Evolutionary conservation across 2,329 filamentous ascomycete species (phyloP).

Genomic region (Botryotinia calthae): DNA sequence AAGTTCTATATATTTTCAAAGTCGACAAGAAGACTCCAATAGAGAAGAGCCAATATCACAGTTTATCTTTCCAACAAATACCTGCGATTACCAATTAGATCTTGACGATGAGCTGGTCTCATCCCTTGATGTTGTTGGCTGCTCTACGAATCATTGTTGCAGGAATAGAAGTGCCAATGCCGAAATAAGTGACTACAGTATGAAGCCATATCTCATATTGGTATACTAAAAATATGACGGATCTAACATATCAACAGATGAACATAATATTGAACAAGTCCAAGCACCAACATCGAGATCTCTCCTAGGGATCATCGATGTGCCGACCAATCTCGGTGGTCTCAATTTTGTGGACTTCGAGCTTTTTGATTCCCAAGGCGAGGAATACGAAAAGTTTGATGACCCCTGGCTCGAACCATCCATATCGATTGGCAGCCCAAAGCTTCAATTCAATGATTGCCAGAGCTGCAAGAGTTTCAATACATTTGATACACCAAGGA

Average conservation of each 20-base stretch:
- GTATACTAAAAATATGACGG: not conserved
- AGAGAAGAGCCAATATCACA: not conserved
- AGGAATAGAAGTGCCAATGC: not conserved
- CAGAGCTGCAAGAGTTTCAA: not conserved
- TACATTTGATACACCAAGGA: conserved; percentile 5
- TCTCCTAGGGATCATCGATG: not conserved
- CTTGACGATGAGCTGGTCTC: not conserved
- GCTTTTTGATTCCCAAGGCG: not conserved
- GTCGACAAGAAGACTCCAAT: not conserved
- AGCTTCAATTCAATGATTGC: not conserved
- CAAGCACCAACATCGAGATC: not conserved
- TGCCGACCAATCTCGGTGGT: not conserved
- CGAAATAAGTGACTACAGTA: not conserved
- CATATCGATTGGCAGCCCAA: not conserved
- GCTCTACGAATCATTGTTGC: not conserved
- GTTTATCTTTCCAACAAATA: accelerated
- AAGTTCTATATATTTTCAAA: not conserved
- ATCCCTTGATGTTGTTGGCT: not conserved
- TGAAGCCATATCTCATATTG: not conserved
- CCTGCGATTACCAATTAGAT: too few relatives aligned
- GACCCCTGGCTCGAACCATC: not conserved
- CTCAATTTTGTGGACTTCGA: not conserved
- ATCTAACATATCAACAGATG: not conserved
- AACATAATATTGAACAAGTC: not conserved
- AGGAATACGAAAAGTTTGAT: not conserved